phyloP scores from a whole-genome alignment of 148 eudicot species.

The Beta vulgaris region DNA sequence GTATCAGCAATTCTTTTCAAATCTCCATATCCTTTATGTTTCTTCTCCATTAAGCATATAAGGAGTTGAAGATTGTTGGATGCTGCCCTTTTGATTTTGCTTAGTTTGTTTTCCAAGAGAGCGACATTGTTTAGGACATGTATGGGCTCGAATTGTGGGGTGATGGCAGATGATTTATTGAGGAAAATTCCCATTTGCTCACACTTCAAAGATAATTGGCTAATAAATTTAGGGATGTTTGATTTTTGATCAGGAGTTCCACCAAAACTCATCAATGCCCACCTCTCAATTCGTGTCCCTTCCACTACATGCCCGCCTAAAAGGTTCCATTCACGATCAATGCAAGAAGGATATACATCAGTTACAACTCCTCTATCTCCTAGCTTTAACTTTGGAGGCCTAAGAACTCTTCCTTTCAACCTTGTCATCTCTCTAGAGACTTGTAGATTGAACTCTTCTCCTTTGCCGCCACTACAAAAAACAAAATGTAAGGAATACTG shows the following conservation, averaged over 20 bases:
- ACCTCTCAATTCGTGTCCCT: slow-evolving; percentile 66
- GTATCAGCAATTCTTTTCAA: slow-evolving; percentile 91
- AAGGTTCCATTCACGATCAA: slow-evolving; percentile 91
- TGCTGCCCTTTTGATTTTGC: slow-evolving; percentile 49
- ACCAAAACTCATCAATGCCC: slow-evolving; percentile 88
- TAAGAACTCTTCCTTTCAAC: slow-evolving; percentile 77
- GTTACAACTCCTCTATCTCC: slow-evolving; percentile 64
- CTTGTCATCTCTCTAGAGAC: slow-evolving; percentile 75
- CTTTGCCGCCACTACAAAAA: slow-evolving; percentile 57
- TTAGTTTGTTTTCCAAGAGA: slow-evolving; percentile 64
- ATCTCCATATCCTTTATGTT: slow-evolving; percentile 89
- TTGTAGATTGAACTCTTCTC: slow-evolving; percentile 63
- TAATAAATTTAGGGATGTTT: slow-evolving; percentile 61
- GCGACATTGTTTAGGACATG: slow-evolving; percentile 66
- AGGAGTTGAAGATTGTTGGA: slow-evolving; percentile 71
- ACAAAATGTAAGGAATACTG: background rate
- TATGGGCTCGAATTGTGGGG: slow-evolving; percentile 72
- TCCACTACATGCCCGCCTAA: slow-evolving; percentile 78
- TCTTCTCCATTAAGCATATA: slow-evolving; percentile 84
- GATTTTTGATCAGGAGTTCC: slow-evolving; percentile 63
- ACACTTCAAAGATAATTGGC: slow-evolving; percentile 67
- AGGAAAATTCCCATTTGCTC: slow-evolving; percentile 78
- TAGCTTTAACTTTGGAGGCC: slow-evolving; percentile 85
- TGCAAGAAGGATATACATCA: slow-evolving; percentile 56
- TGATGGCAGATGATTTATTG: slow-evolving; percentile 44